Conservation (phyloP, 164 flowering plant species). For the Sedum album region DNA sequence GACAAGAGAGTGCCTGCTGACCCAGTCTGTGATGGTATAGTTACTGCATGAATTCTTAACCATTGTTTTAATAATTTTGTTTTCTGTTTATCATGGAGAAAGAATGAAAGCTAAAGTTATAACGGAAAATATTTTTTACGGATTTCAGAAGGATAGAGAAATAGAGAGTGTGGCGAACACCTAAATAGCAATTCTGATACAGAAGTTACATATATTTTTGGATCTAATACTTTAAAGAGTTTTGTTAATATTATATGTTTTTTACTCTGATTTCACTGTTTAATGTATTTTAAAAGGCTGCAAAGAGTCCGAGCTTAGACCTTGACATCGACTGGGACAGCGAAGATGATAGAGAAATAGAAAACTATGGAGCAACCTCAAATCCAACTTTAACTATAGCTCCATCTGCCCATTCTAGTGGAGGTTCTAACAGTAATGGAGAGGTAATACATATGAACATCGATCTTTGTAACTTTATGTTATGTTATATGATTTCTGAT, state of each 20-base stretch:
- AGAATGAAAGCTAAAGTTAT: background rate
- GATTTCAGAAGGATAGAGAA: too few relatives aligned
- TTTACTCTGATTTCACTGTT: too few relatives aligned
- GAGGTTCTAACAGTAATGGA: background rate
- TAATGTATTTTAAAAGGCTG: background rate
- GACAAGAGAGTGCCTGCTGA: background rate
- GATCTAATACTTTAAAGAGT: background rate
- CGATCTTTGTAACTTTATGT: too few relatives aligned
- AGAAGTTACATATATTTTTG: background rate
- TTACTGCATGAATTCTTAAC: too few relatives aligned
- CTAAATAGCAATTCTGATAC: background rate
- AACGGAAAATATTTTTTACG: background rate
- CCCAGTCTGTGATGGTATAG: background rate
- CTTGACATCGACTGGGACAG: constrained; percentile 8
- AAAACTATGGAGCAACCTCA: background rate
- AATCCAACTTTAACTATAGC: background rate
- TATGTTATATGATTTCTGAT: too few relatives aligned
- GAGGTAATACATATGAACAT: too few relatives aligned
- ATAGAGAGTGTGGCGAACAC: background rate
- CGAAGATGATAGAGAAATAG: constrained; percentile 9
- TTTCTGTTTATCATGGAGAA: background rate
- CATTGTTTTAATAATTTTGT: too few relatives aligned
- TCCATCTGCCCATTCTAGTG: background rate
- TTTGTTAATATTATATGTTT: background rate
- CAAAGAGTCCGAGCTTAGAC: background rate